Base-by-base conservation (phyloP, 2,329 filamentous ascomycete species). In the Talaromyces sp. region DNA sequence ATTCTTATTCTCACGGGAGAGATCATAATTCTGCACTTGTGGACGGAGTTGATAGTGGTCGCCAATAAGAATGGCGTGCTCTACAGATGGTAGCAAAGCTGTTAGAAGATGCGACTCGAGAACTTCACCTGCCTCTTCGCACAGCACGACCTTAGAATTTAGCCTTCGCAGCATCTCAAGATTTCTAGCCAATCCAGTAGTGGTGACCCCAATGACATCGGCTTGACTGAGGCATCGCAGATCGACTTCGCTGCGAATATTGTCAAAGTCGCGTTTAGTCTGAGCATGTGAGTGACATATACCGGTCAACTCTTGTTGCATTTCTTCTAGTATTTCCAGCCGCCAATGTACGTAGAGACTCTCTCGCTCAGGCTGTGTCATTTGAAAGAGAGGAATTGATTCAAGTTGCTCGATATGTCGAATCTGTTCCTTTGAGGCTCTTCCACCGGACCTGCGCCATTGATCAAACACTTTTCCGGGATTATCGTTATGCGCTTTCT, bases 131-230 rank as follows among this genome's bases (percentile, higher is more conserved):
- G 80, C 80, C 66, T 82, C 80, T 69, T 82, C 79, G 49, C 75
- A 79, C 0, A 82, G 64, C 7, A 81, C 66, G 0, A 81, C 77
- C 54, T 79, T 78, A 9, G 76, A 75, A 31, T 70, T 72, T 1
- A 85, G 69, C 15, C 76, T 74, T n/a, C 77, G 78, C 0, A 87
- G 74, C 13, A 81, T 67, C 0, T 78, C 71, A 2, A 86, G 75
- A 10, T 79, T 78, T 25, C 74, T 72, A 3, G 85, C 84, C 0
- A 87, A 70, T 0, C 84, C 85, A 0, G 79, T 80, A 0, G 85
- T 86, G 0, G 84, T 87, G 3, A 86, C 70, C 0, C 85, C 85
- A 49, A 87, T 83, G 6, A 86, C 76, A 60, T 84, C 74, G 0
- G 83, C 83, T 22, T 73, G 69, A 3, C 67, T 47, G 8, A 79